Percentiles rank a stretch among this genome's conserved stretches.
Evolutionary conservation across 2,329 filamentous ascomycete genomes (phyloP).

Genomic region (Pyrenophora tritici-repentis): DNA sequence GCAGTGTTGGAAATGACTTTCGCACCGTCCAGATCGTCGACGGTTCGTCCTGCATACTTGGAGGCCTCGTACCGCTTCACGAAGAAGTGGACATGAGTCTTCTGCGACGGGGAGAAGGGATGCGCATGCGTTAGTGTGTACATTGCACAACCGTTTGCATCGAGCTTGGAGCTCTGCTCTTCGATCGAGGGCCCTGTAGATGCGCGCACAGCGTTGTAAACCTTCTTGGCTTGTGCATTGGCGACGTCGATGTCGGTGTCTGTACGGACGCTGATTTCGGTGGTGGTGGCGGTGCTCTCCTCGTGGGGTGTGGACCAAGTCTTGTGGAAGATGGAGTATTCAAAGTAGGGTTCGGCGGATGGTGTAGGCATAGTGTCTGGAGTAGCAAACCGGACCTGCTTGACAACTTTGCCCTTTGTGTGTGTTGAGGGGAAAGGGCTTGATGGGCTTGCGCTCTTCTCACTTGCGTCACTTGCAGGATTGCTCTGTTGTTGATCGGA

Average conservation of each 20-base stretch:
- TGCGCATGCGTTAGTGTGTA: constrained; percentile 9
- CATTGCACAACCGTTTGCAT: constrained; percentile 17
- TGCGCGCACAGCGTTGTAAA: constrained; percentile 9
- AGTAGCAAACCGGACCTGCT: too few relatives aligned
- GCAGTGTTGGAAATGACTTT: constrained; percentile 22
- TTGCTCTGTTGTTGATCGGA: too few relatives aligned
- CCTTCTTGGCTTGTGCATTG: constrained; percentile 20
- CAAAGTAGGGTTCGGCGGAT: constrained; percentile 28
- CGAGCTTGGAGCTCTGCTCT: constrained; percentile 8
- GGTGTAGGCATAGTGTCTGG: not conserved
- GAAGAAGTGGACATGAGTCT: constrained; percentile 22
- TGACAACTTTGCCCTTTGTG: too few relatives aligned
- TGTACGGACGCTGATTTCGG: constrained; percentile 11
- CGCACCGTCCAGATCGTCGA: constrained; percentile 3
- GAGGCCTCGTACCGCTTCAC: constrained; percentile 23
- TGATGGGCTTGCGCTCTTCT: too few relatives aligned
- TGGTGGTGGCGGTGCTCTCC: not conserved
- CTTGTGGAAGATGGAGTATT: constrained; percentile 29
- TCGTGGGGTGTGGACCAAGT: constrained; percentile 11
- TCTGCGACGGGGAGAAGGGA: constrained; percentile 10
- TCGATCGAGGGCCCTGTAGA: constrained; percentile 10
- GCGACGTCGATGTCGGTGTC: constrained; percentile 22
- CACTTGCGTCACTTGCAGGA: too few relatives aligned
- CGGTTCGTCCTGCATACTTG: constrained; percentile 11
- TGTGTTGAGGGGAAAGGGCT: too few relatives aligned